Evolutionary conservation across 2,329 filamentous ascomycete genomes (phyloP).

Genomic region (Leptographium flavum): DNA sequence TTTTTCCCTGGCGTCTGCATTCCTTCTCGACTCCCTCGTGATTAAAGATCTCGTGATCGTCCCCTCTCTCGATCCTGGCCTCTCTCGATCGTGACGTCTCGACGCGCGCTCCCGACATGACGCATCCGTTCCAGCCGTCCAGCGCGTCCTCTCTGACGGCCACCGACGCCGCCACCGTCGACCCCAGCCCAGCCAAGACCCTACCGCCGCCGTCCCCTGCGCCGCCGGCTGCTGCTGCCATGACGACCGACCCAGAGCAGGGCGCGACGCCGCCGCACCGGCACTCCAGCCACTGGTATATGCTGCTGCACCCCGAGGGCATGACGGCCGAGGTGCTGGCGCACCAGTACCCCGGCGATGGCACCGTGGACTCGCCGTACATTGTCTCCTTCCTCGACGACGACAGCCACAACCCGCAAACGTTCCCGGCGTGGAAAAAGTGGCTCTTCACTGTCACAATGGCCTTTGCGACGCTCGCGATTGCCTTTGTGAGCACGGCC

Average conservation of each 20-base stretch:
- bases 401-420: constrained; percentile 54
- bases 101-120: too few species aligned
- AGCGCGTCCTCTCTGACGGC: neutral
- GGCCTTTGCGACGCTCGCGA: constrained; percentile 52
- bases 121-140: neutral
- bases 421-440: constrained; percentile 41
- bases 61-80: too few species aligned
- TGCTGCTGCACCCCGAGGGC: constrained; percentile 42
- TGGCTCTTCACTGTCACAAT: constrained; percentile 51
- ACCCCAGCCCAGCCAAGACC: neutral
- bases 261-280: constrained; percentile 10
- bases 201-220: neutral
- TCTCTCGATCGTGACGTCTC: too few species aligned
- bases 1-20: too few species aligned
- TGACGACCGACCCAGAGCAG: neutral
- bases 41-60: too few species aligned
- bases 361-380: constrained; percentile 53
- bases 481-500: constrained; percentile 56
- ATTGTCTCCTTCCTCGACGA: constrained; percentile 49
- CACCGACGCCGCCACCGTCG: neutral
- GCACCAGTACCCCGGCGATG: constrained; percentile 41
- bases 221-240: neutral
- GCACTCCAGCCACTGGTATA: constrained; percentile 29
- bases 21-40: too few species aligned
- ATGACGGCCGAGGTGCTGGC: constrained; percentile 42